Evolutionary conservation across 1,284 basidiomycete species (phyloP).

Genomic region (Cystobasidium sp.): DNA sequence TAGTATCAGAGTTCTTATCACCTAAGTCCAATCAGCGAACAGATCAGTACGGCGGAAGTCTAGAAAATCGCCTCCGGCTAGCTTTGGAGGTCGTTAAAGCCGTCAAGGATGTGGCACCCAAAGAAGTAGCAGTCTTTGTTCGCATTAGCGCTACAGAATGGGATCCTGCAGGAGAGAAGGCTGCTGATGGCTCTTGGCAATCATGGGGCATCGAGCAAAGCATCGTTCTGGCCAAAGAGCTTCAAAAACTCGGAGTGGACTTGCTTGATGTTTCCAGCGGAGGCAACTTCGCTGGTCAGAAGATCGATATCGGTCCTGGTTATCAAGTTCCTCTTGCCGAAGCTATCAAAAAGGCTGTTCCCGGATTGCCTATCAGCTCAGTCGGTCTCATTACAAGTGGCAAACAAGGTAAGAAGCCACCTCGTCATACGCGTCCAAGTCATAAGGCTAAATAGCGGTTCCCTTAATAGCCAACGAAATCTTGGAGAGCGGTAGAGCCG

Average conservation of each 20-base stretch:
- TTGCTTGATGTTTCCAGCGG: conserved; percentile 72
- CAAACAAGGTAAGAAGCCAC: conserved; percentile 56
- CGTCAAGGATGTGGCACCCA: conserved; percentile 65
- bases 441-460: background rate
- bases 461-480: conserved; percentile 64
- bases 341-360: conserved; percentile 68
- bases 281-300: conserved; percentile 69
- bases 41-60: conserved; percentile 71
- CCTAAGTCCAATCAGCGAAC: conserved; percentile 72
- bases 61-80: conserved; percentile 67
- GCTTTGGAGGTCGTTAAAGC: conserved; percentile 66
- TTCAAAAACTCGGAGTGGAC: conserved; percentile 68
- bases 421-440: background rate
- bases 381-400: conserved; percentile 77
- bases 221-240: conserved; percentile 64
- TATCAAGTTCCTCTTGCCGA: conserved; percentile 76
- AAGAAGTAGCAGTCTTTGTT: conserved; percentile 71
- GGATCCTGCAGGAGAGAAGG: conserved; percentile 71
- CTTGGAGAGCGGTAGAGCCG: conserved; percentile 68
- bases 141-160: conserved; percentile 76
- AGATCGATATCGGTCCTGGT: conserved; percentile 66
- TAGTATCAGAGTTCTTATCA: conserved; percentile 63
- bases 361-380: conserved; percentile 62
- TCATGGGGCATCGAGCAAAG: conserved; percentile 80
- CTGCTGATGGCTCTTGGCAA: conserved; percentile 65